These are phyloP conservation scores for Sporopachydermia lactativora DNA, from an alignment of 805 yeast species.

Conservation along the genomic window DNA sequence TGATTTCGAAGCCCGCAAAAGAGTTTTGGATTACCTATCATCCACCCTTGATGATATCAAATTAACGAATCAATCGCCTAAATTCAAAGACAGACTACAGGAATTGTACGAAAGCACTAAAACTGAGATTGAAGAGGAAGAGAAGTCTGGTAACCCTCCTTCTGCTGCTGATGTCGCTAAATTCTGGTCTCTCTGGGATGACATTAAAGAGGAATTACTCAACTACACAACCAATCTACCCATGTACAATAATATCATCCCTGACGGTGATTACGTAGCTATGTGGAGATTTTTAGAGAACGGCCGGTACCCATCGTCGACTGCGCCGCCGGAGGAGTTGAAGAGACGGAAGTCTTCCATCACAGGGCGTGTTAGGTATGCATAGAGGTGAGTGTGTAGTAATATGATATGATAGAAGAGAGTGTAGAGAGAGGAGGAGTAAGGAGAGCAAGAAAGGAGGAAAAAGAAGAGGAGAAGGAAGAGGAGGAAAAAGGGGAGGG, in stretches of 20 bases:
- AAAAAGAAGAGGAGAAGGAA: too few relatives aligned
- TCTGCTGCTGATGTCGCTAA: background rate
- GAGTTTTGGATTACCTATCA: background rate
- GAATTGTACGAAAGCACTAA: background rate
- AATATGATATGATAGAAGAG: too few relatives aligned
- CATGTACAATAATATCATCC: background rate
- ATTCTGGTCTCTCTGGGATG: slow-evolving; percentile 1
- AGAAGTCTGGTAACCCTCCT: background rate
- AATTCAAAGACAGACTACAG: background rate
- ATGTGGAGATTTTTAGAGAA: background rate
- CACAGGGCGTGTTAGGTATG: background rate
- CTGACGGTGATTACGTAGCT: slow-evolving; percentile 1
- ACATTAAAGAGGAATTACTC: background rate
- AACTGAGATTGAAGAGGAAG: background rate
- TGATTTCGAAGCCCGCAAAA: background rate
- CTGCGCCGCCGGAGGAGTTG: background rate
- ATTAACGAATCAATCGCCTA: background rate
- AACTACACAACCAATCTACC: background rate
- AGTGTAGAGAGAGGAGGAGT: too few relatives aligned
- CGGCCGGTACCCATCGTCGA: background rate
- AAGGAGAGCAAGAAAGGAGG: too few relatives aligned
- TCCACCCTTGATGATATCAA: background rate
- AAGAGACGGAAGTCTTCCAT: background rate
- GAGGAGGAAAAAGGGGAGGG: too few relatives aligned
- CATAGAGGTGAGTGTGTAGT: too few relatives aligned